Base-by-base conservation (phyloP, 306 rosid genomes). In the Crotalaria pallida region DNA sequence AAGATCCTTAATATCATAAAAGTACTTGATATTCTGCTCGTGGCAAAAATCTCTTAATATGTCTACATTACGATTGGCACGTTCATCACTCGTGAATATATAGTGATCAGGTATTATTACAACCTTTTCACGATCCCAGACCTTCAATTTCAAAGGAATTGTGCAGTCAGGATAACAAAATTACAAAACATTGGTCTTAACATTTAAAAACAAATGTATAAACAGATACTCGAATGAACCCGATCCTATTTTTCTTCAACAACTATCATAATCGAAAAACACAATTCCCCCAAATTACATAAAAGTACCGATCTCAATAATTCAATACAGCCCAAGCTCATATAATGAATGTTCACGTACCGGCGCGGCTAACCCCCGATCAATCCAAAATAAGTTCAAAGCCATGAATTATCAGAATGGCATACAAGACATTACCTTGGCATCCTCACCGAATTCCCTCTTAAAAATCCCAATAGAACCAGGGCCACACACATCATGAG, bases 51-150 rank as follows among this genome's bases (percentile, higher is more conserved):
- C 98, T 75, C 98, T 93, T 79, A 90, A 77, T 64, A 88, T 88
- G 78, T 90, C 97, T 71, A 93, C 97, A 74, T 93, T 93, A 23
- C 98, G 98, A 47, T 93, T 90, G 41, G 97, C 98, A 29, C 97
- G 97, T 74, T 86, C 96, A 77, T 93, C 98, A 65, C 71, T 87
- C 24, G 98, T 93, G 77, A 93, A 90, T 67, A 93, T 90, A 75
- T 93, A 93, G 68, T 93, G 98, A 68, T 93, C 98, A 69, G 98
- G 98, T 67, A 93, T 93, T 64, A 93, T 81, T 13, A 93, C 96
- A 60, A 93, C 21, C 84, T 93, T 93, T 73, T 93, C 98, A 13
- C 94, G 88, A 71, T 93, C 90, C 98, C 98, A 93, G 68, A 93
- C 97, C 98, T 93, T 79, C 43, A 78, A 75, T 97, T 93, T 77